Evolutionary conservation across 805 yeast genomes (phyloP), one percentile per base, ranked within the genome.

Genomic region (Zygotorulaspora sp.): DNA sequence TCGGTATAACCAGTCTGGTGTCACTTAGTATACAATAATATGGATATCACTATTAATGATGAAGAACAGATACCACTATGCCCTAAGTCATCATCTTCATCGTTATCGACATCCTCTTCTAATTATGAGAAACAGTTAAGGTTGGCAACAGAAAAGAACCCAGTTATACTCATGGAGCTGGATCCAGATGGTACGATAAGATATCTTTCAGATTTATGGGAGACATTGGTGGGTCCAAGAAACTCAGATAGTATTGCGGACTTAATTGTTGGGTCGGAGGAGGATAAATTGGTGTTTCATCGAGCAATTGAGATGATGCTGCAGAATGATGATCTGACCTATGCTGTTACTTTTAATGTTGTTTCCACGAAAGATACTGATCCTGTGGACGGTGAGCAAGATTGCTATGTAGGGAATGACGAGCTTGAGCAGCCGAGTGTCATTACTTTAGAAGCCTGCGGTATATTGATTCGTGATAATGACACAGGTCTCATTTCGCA

Each of bases 381-480:
- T 26, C 44, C 31, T 1, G 38, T 23, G 5, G 45, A 45, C 26
- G 48, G 44, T 18, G 35, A 40, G 11, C 40, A 45, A 19, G 35
- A 34, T n/a, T 29, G 78, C 50, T 34, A 30, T 6, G 43, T 44
- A 29, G 48, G 39, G 11, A 49, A 40, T 12, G 40, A 32, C 9
- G 31, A 38, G n/a, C 34, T 45, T 24, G 36, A 35, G 7, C 36
- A 78, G 50, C 83, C 82, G 5, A 77, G 72, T 7, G 63, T 74
- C 11, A 74, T 80, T 6, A 90, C 85, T 48, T 65, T 89, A 26
- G 97, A 90, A 59, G 97, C 96, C 0, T 97, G 90, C 55, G 98
- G 98, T 2, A 81, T 92, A 7, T 60, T 90, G 14, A 80, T 92
- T 6, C 83, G 78, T 46, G 83, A 81, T 53, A 59, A 69, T 2